Evolutionary conservation across 2,329 filamentous ascomycete genomes (phyloP).

Genomic region (Nemania sp.): DNA sequence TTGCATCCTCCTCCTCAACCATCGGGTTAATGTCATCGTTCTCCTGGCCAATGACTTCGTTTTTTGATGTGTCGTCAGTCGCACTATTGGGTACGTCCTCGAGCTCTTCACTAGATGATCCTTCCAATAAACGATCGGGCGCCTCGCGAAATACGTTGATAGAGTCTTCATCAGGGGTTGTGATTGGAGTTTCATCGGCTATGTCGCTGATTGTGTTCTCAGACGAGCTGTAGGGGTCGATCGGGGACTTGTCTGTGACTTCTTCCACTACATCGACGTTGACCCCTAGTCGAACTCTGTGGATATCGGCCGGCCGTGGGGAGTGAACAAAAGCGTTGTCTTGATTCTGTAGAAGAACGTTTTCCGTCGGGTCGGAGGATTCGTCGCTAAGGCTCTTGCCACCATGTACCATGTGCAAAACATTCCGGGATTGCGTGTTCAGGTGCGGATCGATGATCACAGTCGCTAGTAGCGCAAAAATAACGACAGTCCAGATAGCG

Average conservation of each 20-base stretch:
- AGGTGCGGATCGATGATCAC: constrained; percentile 43
- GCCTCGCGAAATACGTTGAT: no score
- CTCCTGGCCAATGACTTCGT: not conserved
- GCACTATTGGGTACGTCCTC: not conserved
- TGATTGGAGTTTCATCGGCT: no score
- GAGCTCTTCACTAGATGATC: no score
- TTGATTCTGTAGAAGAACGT: constrained; percentile 28
- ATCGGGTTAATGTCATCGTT: constrained; percentile 9
- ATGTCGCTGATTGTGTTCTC: no score
- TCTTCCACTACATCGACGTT: constrained; percentile 10
- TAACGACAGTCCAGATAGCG: constrained; percentile 52
- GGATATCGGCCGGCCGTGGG: constrained; percentile 10
- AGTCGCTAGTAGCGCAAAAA: constrained; percentile 47
- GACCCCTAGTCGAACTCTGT: constrained; percentile 9
- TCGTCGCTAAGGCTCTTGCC: constrained; percentile 26
- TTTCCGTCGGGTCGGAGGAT: constrained; percentile 13
- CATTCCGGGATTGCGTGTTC: constrained; percentile 31
- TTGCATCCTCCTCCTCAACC: constrained; percentile 20
- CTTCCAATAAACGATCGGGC: no score
- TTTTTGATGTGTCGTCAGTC: not conserved
- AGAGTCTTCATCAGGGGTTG: no score
- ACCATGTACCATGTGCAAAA: constrained; percentile 37
- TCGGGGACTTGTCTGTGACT: not conserved
- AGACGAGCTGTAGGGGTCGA: no score
- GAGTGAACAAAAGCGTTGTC: constrained; percentile 10